Percentiles rank a stretch among this genome's conserved stretches.
Evolutionary conservation across 495 filamentous ascomycete genomes (phyloP).

Genomic region (Hypoxylon rickii): DNA sequence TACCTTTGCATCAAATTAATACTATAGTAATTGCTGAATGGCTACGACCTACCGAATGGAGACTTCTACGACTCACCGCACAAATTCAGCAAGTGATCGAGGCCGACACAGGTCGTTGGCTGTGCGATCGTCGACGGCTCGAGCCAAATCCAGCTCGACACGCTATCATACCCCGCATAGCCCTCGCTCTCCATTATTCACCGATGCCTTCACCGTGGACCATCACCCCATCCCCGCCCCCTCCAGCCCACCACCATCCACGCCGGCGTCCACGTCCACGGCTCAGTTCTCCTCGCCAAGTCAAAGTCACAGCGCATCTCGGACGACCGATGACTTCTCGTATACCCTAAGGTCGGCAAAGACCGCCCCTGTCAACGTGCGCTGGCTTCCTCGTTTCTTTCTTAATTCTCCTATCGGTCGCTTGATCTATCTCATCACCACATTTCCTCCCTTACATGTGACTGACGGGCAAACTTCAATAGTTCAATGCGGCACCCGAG

Average conservation of each 20-base stretch:
- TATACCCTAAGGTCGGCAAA: slow-evolving; percentile 21
- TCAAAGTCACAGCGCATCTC: not conserved
- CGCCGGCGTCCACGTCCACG: not conserved
- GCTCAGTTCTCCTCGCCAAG: slow-evolving; percentile 12
- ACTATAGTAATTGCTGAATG: not conserved
- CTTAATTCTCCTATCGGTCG: slow-evolving; percentile 2
- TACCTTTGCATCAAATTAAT: not conserved
- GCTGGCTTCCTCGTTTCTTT: not conserved
- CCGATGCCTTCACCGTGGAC: slow-evolving; percentile 14
- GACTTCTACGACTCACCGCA: slow-evolving; percentile 14
- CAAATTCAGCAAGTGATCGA: slow-evolving; percentile 21
- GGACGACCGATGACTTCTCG: slow-evolving; percentile 8
- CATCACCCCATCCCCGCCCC: slow-evolving; percentile 10
- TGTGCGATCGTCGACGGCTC: slow-evolving; percentile 20
- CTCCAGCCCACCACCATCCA: slow-evolving; percentile 6
- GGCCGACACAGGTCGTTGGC: slow-evolving; percentile 26
- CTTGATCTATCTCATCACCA: slow-evolving; percentile 6
- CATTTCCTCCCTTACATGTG: slow-evolving; percentile 6
- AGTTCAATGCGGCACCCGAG: slow-evolving; percentile 21
- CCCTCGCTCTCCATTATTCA: slow-evolving; percentile 22
- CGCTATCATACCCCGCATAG: slow-evolving; percentile 24
- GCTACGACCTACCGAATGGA: slow-evolving; percentile 20
- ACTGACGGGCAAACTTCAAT: slow-evolving; percentile 1
- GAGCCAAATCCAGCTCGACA: slow-evolving; percentile 15
- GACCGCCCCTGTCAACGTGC: slow-evolving; percentile 7